phyloP scores from a whole-genome alignment of 2,329 filamentous ascomycete genomes.

The Aspergillus latus region DNA sequence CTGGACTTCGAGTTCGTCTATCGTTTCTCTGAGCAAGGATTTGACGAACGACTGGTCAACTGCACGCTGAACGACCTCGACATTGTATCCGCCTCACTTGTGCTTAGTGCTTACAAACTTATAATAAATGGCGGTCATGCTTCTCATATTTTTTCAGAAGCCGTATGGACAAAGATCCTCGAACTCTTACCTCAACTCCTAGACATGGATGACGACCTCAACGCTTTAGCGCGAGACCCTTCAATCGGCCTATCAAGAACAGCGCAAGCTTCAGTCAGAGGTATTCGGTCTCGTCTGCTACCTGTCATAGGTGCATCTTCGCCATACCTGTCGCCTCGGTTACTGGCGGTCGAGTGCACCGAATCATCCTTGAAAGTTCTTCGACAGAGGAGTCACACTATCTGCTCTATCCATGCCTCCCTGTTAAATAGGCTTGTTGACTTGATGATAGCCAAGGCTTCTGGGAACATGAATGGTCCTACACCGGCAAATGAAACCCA shows the following conservation, averaged over 20 bases:
- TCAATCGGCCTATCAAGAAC: slow-evolving; percentile 31
- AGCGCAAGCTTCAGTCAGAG: slow-evolving; percentile 31
- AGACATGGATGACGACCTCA: slow-evolving; percentile 29
- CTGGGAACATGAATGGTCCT: background rate
- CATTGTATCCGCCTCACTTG: slow-evolving; percentile 33
- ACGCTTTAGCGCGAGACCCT: slow-evolving; percentile 23
- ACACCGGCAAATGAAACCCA: slow-evolving; percentile 22
- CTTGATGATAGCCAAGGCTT: slow-evolving; percentile 22
- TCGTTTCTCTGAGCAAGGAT: slow-evolving; percentile 70
- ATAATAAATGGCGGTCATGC: slow-evolving; percentile 29
- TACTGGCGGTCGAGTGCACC: slow-evolving; percentile 36
- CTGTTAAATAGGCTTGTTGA: slow-evolving; percentile 32
- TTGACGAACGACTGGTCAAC: slow-evolving; percentile 67
- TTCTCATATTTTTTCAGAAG: slow-evolving; percentile 29
- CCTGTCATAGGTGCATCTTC: slow-evolving; percentile 26
- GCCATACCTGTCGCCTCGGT: slow-evolving; percentile 31
- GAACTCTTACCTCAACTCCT: slow-evolving; percentile 30
- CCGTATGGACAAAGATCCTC: slow-evolving; percentile 35
- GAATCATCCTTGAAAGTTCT: slow-evolving; percentile 32
- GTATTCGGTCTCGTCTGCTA: slow-evolving; percentile 24
- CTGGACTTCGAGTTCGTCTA: slow-evolving; percentile 39
- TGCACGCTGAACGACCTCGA: slow-evolving; percentile 62
- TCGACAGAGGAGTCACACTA: slow-evolving; percentile 32
- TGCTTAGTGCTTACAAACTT: slow-evolving; percentile 35
- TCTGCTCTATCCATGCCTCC: slow-evolving; percentile 27